Evolutionary conservation across 345 rosid genomes (phyloP), one percentile per base, ranked within the genome.

Genomic region (Boechera divaricarpa): DNA sequence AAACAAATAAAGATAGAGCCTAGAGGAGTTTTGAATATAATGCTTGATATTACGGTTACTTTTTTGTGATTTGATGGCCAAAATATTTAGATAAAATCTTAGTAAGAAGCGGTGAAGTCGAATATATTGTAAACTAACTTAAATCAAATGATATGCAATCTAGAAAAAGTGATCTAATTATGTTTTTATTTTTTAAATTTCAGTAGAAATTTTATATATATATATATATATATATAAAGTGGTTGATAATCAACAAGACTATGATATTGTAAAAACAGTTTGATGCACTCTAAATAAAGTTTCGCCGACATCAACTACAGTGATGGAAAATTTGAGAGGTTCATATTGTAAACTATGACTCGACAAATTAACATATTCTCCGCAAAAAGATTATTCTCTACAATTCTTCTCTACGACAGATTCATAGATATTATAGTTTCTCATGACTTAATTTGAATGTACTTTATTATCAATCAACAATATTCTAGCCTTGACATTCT

Each of bases 401-500:
- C 51, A 45, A 2, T 49, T 60, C 49, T 61, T n/a, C 15, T 59
- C 60, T n/a, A 29, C 61, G 41, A 33, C 24, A 8, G n/a, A 61
- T 61, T 39, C 47, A 21, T 26, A 18, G 5, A n/a, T 33, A 8
- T 33, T 55, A 29, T 41, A 9, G 16, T 24, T 10, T 29, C 18
- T n/a, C 31, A 29, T 75, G 7, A 36, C 60, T 35, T 57, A 6
- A 75, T 75, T 36, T 58, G 60, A 47, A 57, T 66, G 39, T 35
- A 66, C 31, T 45, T 33, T 57, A 57, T 59, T 12, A 58, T 75
- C 3, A 36, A 35, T 6, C 7, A 21, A 26, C 36, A 45, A 66
- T 56, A 61, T 56, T 65, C 11, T 67, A 47, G 32, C 49, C 24
- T 66, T 75, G 67, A 67, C 73, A 59, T 67, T 67, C 49, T 65